Conservation (phyloP, 2,329 filamentous ascomycete species). For the Cercospora sojina region DNA sequence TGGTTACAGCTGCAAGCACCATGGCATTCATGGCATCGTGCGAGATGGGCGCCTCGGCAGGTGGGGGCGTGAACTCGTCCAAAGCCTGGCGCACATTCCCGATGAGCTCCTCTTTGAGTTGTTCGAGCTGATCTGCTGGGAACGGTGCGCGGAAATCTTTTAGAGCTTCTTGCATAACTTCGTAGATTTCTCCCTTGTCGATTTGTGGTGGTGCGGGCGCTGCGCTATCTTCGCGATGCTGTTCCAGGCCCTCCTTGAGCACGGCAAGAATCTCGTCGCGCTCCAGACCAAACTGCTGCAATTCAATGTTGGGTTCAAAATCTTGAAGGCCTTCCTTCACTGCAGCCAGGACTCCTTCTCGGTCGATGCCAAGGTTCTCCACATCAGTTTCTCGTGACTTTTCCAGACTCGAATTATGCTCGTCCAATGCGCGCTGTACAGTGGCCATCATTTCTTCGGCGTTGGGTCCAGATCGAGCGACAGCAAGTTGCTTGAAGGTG, state of each 20-base stretch:
- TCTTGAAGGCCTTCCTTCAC: slow-evolving; percentile 90
- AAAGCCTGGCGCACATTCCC: slow-evolving; percentile 81
- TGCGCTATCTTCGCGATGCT: slow-evolving; percentile 60
- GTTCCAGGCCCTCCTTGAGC: slow-evolving; percentile 78
- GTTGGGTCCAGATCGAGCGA: slow-evolving; percentile 43
- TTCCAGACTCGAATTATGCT: slow-evolving; percentile 55
- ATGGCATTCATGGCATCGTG: slow-evolving; percentile 54
- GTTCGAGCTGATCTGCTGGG: slow-evolving; percentile 60
- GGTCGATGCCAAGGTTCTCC: slow-evolving; percentile 40
- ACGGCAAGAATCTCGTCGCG: slow-evolving; percentile 86
- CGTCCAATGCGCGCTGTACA: slow-evolving; percentile 69
- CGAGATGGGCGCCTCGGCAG: slow-evolving; percentile 42
- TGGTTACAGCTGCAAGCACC: slow-evolving; percentile 58
- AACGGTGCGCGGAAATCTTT: slow-evolving; percentile 72
- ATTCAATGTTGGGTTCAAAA: slow-evolving; percentile 89
- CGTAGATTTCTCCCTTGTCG: slow-evolving; percentile 79
- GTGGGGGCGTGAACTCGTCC: slow-evolving; percentile 68
- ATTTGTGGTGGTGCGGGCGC: slow-evolving; percentile 56
- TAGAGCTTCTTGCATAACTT: slow-evolving; percentile 80
- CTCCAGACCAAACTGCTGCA: slow-evolving; percentile 86
- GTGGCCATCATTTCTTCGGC: slow-evolving; percentile 84
- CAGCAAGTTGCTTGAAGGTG: slow-evolving; percentile 37
- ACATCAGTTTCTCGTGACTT: slow-evolving; percentile 26
- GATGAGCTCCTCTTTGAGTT: slow-evolving; percentile 80
- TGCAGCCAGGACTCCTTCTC: slow-evolving; percentile 80